phyloP scores from a whole-genome alignment of 2,329 filamentous ascomycete species.

The Harringtonia lauricola region DNA sequence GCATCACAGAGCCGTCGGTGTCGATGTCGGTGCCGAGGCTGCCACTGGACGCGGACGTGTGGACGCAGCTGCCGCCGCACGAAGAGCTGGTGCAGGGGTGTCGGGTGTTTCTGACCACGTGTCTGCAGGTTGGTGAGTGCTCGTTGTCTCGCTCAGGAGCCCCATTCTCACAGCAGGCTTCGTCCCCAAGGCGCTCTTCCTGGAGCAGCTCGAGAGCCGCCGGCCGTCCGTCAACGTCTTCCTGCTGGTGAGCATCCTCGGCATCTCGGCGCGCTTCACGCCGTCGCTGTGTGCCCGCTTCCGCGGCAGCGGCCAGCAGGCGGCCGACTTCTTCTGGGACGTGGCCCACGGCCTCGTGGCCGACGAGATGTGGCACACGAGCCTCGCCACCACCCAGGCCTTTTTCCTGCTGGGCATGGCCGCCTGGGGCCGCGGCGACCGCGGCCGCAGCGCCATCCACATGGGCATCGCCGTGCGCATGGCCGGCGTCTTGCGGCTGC shows the following conservation, averaged over 20 bases:
- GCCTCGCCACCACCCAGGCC: slow-evolving; percentile 43
- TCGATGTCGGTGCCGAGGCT: too few species aligned
- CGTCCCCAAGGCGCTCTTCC: slow-evolving; percentile 41
- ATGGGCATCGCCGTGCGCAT: slow-evolving; percentile 44
- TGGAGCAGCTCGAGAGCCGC: slow-evolving; percentile 30
- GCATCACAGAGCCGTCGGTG: background rate
- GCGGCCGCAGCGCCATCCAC: slow-evolving; percentile 35
- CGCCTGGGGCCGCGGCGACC: slow-evolving; percentile 42
- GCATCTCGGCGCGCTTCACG: slow-evolving; percentile 43
- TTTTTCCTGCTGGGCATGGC: slow-evolving; percentile 48
- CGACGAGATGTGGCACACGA: slow-evolving; percentile 39
- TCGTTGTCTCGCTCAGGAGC: too few species aligned
- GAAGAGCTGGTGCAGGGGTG: background rate
- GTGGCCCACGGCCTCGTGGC: slow-evolving; percentile 34
- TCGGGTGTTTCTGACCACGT: slow-evolving; percentile 1
- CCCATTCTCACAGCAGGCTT: slow-evolving; percentile 26
- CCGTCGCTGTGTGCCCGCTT: slow-evolving; percentile 33
- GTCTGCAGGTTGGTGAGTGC: slow-evolving; percentile 1
- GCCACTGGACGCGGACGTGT: background rate
- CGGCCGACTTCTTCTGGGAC: slow-evolving; percentile 41
- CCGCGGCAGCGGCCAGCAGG: slow-evolving; percentile 35
- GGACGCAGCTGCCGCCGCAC: slow-evolving; percentile 2
- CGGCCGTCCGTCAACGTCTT: slow-evolving; percentile 37
- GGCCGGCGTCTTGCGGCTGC: slow-evolving; percentile 41
- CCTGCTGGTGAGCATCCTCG: slow-evolving; percentile 41